A percentile compares a stretch with the other conserved stretches of the same genome.
phyloP scores from a whole-genome alignment of 2,329 filamentous ascomycete genomes.

The Stylonectria norvegica region DNA sequence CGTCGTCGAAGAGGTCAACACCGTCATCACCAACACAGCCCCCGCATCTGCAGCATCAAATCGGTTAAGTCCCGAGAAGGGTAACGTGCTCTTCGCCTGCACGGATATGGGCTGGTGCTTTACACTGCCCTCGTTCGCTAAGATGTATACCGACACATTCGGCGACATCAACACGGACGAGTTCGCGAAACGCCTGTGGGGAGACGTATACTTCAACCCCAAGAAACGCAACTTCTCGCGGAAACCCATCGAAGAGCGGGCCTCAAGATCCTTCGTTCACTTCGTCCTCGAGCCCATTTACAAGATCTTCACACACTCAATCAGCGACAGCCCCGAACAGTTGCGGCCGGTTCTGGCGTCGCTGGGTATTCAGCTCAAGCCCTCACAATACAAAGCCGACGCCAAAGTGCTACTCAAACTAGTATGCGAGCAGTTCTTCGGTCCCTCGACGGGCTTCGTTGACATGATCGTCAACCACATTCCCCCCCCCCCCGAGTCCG shows the following conservation, averaged over 20 bases:
- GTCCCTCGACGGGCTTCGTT: slow-evolving; percentile 82
- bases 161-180: slow-evolving; percentile 76
- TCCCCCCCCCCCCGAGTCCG: slow-evolving; percentile 78
- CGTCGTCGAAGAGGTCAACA: slow-evolving; percentile 98
- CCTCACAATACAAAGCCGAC: slow-evolving; percentile 86
- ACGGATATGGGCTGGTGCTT: slow-evolving; percentile 96
- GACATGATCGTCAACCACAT: slow-evolving; percentile 92
- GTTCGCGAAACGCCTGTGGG: slow-evolving; percentile 85
- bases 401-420: slow-evolving; percentile 83
- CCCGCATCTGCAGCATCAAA: slow-evolving; percentile 76
- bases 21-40: slow-evolving; percentile 81
- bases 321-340: slow-evolving; percentile 84
- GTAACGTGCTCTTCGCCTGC: slow-evolving; percentile 96
- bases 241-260: slow-evolving; percentile 75
- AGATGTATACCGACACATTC: slow-evolving; percentile 92
- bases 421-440: slow-evolving; percentile 95
- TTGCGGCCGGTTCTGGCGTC: slow-evolving; percentile 73
- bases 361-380: slow-evolving; percentile 83
- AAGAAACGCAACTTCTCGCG: slow-evolving; percentile 86
- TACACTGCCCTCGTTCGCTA: slow-evolving; percentile 87
- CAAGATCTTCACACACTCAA: slow-evolving; percentile 93
- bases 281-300: slow-evolving; percentile 97
- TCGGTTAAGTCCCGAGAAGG: slow-evolving; percentile 90
- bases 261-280: slow-evolving; percentile 85
- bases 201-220: slow-evolving; percentile 95